Percentiles rank a stretch among this genome's conserved stretches.
These are phyloP conservation scores for Tulasnella sp. DNA, from an alignment of 768 basidiomycete species.

Conservation along the genomic window DNA sequence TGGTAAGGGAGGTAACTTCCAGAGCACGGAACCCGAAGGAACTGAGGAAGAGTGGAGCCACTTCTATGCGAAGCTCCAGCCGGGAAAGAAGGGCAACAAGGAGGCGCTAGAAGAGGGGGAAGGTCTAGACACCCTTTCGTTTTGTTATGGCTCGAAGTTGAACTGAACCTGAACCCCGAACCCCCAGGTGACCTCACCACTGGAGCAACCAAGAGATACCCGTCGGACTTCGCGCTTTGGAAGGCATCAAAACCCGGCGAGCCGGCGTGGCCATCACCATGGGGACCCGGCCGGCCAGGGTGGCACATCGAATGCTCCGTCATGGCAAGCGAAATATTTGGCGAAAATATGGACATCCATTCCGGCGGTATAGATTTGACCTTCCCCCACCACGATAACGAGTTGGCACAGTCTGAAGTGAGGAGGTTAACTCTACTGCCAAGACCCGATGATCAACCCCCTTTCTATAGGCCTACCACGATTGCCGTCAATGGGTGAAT, in stretches of 20 bases:
- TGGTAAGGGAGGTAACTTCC: conserved; percentile 33
- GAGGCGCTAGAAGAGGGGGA: conserved; percentile 86
- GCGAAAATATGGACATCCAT: conserved; percentile 91
- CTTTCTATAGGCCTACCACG: conserved; percentile 68
- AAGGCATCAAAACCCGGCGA: conserved; percentile 94
- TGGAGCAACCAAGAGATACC: conserved; percentile 55
- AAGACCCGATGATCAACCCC: conserved; percentile 16
- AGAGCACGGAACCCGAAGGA: background rate
- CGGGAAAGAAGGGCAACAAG: conserved; percentile 89
- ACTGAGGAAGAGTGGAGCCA: conserved; percentile 38
- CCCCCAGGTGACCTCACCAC: conserved; percentile 43
- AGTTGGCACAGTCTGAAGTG: conserved; percentile 92
- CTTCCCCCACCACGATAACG: conserved; percentile 99
- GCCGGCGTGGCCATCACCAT: conserved; percentile 90
- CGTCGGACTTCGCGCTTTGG: conserved; percentile 95
- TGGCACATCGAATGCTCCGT: conserved; percentile 99
- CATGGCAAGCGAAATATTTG: conserved; percentile 88
- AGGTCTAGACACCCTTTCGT: conserved; percentile 36
- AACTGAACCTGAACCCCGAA: background rate
- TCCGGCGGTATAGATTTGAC: conserved; percentile 93
- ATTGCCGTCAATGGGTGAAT: conserved; percentile 89
- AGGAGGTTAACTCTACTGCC: background rate
- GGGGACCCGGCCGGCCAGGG: conserved; percentile 91
- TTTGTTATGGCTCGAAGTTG: background rate
- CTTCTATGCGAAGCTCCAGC: conserved; percentile 86